Conservation (phyloP, 192 early-diverging fungal genomes). For the Dimargaris cristalligena region DNA sequence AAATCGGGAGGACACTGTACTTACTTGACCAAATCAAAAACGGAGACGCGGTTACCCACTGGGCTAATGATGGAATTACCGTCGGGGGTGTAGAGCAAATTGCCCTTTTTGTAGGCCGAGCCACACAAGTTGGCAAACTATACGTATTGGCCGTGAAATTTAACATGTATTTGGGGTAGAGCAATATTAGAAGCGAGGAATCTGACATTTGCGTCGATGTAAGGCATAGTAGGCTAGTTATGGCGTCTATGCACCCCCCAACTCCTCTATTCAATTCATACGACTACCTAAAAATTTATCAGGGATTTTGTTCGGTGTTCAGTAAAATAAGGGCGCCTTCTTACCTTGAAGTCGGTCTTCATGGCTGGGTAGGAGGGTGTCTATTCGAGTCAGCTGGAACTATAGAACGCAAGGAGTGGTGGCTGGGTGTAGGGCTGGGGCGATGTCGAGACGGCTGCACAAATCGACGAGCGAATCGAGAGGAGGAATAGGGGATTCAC, state of each 20-base stretch:
- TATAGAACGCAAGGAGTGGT: too few relatives aligned
- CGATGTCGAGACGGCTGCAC: too few relatives aligned
- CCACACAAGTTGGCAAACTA: constrained; percentile 95
- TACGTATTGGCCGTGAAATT: background rate
- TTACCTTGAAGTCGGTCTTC: constrained; percentile 6
- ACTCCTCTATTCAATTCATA: background rate
- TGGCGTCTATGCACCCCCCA: background rate
- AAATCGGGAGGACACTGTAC: constrained; percentile 9
- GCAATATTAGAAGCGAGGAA: background rate
- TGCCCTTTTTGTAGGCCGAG: constrained; percentile 93
- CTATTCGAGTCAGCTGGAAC: background rate
- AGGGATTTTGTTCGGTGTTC: background rate
- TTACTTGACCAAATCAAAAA: constrained; percentile 92
- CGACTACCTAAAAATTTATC: background rate
- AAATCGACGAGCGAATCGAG: too few relatives aligned
- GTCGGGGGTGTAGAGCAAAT: constrained; percentile 86
- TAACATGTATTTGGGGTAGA: background rate
- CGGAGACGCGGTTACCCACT: constrained; percentile 88
- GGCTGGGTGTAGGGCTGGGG: too few relatives aligned
- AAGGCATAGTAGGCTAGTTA: background rate
- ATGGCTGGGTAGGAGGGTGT: background rate
- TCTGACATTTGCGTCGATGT: background rate
- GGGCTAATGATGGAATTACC: constrained; percentile 85
- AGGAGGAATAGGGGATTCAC: too few relatives aligned
- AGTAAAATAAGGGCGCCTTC: background rate